These are phyloP conservation scores for Dissoconium aciculare DNA, from an alignment of 2,329 filamentous ascomycete species.

Conservation along the genomic window DNA sequence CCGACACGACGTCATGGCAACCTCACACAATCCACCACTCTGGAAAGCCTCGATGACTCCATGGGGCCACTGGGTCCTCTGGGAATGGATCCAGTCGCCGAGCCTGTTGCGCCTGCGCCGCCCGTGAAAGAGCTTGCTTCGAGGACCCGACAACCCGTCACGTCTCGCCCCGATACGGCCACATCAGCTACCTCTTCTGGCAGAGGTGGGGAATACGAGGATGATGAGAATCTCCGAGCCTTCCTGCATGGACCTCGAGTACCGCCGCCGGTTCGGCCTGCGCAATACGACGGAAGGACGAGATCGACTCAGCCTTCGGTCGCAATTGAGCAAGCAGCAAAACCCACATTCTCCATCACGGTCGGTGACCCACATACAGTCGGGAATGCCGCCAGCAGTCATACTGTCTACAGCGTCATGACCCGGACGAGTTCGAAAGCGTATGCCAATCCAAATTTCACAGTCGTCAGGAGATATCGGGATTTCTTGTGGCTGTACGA, in stretches of 20 bases:
- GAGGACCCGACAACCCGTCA: constrained; percentile 26
- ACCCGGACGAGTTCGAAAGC: constrained; percentile 96
- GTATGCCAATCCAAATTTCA: constrained; percentile 82
- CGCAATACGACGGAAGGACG: constrained; percentile 29
- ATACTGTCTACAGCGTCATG: constrained; percentile 92
- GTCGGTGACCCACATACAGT: constrained; percentile 98
- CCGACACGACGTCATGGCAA: constrained; percentile 49
- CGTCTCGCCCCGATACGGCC: constrained; percentile 31
- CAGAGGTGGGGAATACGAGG: constrained; percentile 48
- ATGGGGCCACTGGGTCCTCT: constrained; percentile 62
- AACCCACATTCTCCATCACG: constrained; percentile 76
- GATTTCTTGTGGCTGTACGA: constrained; percentile 98
- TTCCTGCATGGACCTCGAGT: constrained; percentile 33
- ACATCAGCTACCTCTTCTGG: constrained; percentile 37
- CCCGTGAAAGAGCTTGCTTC: constrained; percentile 46
- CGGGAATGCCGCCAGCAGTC: constrained; percentile 86
- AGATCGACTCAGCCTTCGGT: constrained; percentile 58
- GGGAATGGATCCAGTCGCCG: constrained; percentile 35
- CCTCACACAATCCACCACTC: constrained; percentile 61
- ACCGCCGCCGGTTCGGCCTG: constrained; percentile 47
- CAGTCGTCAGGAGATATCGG: constrained; percentile 82
- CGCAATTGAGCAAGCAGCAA: constrained; percentile 82
- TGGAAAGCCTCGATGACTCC: constrained; percentile 59
- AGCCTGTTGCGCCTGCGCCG: constrained; percentile 45
- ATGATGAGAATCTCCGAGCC: constrained; percentile 34